Evolutionary conservation across 306 rosid species (phyloP).

Genomic region (Datisca glomerata): DNA sequence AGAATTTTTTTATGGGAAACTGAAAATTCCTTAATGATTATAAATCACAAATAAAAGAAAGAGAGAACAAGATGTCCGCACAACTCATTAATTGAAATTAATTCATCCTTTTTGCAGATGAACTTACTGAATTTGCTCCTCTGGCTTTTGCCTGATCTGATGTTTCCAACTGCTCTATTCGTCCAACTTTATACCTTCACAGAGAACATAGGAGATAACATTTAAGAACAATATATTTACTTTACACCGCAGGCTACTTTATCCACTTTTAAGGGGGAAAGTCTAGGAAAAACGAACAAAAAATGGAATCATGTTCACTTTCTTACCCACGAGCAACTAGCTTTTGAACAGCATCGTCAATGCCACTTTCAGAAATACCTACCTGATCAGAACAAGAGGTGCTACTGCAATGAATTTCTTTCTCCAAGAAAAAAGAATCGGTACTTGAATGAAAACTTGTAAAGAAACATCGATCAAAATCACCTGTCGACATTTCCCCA

Average conservation of each 20-base stretch:
- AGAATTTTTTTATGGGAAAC: too few relatives aligned
- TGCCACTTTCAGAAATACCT: constrained; percentile 96
- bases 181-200: constrained; percentile 85
- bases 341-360: constrained; percentile 88
- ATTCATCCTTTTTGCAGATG: too few relatives aligned
- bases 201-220: constrained; percentile 14
- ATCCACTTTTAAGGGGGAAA: too few relatives aligned
- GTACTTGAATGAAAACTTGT: constrained; percentile 4
- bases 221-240: neutral
- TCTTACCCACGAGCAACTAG: constrained; percentile 95
- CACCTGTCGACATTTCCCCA: constrained; percentile 98
- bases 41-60: too few relatives aligned
- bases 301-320: constrained; percentile 1
- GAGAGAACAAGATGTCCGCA: too few relatives aligned
- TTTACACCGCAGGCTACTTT: neutral
- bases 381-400: constrained; percentile 40
- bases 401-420: neutral
- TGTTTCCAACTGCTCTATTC: constrained; percentile 89
- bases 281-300: constrained; percentile 4
- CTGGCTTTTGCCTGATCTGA: constrained; percentile 73
- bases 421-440: constrained; percentile 6
- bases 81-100: too few relatives aligned
- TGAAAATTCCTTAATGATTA: too few relatives aligned
- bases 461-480: constrained; percentile 10
- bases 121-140: constrained; percentile 80